Percentiles rank a stretch among this genome's conserved stretches.
Conservation (phyloP, 1,284 basidiomycete species). For the Phellinidium pouzarii region DNA sequence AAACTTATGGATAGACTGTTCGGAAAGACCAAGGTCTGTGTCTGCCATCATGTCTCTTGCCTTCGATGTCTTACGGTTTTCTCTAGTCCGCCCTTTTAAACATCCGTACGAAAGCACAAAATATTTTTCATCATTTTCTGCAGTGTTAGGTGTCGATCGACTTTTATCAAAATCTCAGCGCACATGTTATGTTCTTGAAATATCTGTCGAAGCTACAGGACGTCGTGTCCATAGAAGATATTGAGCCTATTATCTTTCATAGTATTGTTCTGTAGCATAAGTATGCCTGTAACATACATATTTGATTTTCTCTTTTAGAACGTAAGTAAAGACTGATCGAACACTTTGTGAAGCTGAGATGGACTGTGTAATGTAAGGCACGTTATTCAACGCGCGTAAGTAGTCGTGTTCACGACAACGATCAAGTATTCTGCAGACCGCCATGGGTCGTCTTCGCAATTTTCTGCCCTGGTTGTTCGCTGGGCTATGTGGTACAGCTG, state of each 20-base stretch:
- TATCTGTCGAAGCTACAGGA: background rate
- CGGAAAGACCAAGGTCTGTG: background rate
- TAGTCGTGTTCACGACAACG: background rate
- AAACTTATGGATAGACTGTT: background rate
- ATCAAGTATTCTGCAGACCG: too few relatives aligned
- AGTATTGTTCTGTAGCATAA: background rate
- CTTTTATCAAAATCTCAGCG: background rate
- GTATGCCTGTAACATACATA: background rate
- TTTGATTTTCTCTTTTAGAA: background rate
- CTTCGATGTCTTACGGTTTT: background rate
- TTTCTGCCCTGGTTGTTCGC: conserved; percentile 26
- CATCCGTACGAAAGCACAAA: background rate
- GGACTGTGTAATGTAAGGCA: too few relatives aligned
- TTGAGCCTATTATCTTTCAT: background rate
- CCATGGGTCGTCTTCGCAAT: conserved; percentile 9
- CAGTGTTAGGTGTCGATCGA: background rate
- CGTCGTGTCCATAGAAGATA: background rate
- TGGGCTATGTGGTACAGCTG: conserved; percentile 30
- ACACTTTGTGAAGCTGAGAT: background rate
- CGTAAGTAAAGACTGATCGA: background rate
- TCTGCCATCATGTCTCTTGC: background rate
- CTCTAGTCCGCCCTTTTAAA: background rate
- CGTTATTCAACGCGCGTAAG: too few relatives aligned
- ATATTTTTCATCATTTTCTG: background rate
- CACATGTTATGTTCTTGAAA: background rate